These are phyloP conservation scores for Clavispora fructus DNA, from an alignment of 805 yeast species.

Conservation along the genomic window DNA sequence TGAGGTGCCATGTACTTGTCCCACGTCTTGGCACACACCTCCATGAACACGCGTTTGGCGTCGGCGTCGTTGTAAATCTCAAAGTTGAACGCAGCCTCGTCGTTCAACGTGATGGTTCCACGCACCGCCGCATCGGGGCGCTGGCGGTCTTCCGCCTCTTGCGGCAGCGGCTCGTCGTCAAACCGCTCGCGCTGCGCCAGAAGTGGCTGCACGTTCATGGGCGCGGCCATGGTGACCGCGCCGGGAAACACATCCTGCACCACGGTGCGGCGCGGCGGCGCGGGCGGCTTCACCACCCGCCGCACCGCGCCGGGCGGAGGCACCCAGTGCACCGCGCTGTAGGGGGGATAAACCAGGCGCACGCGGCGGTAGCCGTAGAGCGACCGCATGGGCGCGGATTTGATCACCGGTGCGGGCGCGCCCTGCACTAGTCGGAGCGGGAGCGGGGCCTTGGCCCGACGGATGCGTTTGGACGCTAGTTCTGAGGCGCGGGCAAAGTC, in stretches of 20 bases:
- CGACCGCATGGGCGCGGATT: conserved; percentile 12
- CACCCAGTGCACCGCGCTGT: conserved; percentile 7
- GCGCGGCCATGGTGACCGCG: conserved; percentile 43
- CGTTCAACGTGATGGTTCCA: conserved; percentile 14
- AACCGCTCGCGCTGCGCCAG: conserved; percentile 35
- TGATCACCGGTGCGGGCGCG: conserved; percentile 8
- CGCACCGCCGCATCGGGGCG: conserved; percentile 8
- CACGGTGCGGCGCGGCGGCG: conserved; percentile 8
- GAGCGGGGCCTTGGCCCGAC: not conserved
- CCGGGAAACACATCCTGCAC: conserved; percentile 43
- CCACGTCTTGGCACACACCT: conserved; percentile 42
- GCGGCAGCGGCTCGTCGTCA: conserved; percentile 1
- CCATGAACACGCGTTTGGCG: conserved; percentile 33
- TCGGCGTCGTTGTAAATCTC: conserved; percentile 11
- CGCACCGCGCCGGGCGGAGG: conserved; percentile 6
- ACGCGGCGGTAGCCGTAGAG: conserved; percentile 7
- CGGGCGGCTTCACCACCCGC: conserved; percentile 6
- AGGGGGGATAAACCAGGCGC: conserved; percentile 8
- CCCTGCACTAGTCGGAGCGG: not conserved
- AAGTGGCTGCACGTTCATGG: conserved; percentile 46
- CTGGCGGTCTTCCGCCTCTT: conserved; percentile 6
- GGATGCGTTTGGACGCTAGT: not conserved
- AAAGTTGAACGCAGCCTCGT: conserved; percentile 14
- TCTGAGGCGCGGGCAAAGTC: not conserved
- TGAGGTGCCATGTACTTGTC: conserved; percentile 21